Conservation (phyloP, 371 early-diverging fungal species). For the Rhizopus microsporus region DNA sequence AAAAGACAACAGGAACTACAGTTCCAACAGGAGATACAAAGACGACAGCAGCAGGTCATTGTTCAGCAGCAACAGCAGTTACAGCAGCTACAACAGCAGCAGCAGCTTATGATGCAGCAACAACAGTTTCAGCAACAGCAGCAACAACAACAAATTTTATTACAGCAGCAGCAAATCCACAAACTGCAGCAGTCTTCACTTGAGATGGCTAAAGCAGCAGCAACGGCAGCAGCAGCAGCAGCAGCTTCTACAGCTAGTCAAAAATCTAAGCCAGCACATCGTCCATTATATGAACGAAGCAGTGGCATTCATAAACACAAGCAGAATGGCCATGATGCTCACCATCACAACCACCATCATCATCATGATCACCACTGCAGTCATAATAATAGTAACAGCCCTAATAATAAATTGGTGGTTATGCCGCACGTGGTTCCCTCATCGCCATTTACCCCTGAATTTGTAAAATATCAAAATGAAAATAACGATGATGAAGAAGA, state of each 20-base stretch:
- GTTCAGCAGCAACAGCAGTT: slow-evolving; percentile 3
- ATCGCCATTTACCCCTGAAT: slow-evolving; percentile 19
- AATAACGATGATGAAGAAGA: background rate
- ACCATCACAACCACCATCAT: background rate
- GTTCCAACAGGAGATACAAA: slow-evolving; percentile 15
- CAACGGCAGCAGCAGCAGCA: background rate
- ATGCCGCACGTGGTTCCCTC: slow-evolving; percentile 1
- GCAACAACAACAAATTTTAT: slow-evolving; percentile 1
- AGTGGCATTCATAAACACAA: background rate
- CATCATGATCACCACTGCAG: background rate
- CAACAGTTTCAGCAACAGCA: slow-evolving; percentile 12
- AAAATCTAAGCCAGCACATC: background rate
- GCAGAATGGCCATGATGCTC: background rate
- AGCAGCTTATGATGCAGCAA: slow-evolving; percentile 11
- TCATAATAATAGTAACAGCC: background rate
- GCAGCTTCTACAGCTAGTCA: background rate
- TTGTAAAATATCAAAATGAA: background rate
- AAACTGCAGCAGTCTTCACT: slow-evolving; percentile 4
- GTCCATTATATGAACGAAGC: slow-evolving; percentile 4
- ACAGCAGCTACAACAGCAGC: slow-evolving; percentile 4
- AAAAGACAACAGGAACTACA: slow-evolving; percentile 16
- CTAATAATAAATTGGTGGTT: background rate
- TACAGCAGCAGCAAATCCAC: slow-evolving; percentile 16
- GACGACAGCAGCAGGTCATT: slow-evolving; percentile 5
- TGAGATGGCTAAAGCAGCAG: background rate